Percentiles rank a stretch among this genome's conserved stretches.
phyloP scores from a whole-genome alignment of 1,284 basidiomycete genomes.

The Ustilago bromivora region DNA sequence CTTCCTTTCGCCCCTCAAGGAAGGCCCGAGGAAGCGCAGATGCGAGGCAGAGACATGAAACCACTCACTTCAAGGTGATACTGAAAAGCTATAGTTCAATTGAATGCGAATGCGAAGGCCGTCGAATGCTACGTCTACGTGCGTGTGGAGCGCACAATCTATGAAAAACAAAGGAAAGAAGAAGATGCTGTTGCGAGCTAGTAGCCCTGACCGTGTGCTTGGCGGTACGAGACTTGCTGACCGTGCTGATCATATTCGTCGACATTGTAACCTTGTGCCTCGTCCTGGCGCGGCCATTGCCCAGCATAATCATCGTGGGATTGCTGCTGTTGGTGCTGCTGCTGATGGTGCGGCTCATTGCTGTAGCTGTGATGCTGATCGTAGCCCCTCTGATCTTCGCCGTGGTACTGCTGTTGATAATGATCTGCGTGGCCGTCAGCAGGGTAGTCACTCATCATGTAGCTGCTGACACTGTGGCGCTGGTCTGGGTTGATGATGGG shows the following conservation, averaged over 20 bases:
- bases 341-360: slow-evolving; percentile 7
- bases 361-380: slow-evolving; percentile 9
- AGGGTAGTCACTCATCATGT: slow-evolving; percentile 48
- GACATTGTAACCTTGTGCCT: background rate
- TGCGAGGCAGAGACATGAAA: background rate
- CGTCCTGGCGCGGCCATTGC: slow-evolving; percentile 17
- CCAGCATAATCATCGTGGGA: slow-evolving; percentile 12
- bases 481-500: slow-evolving; percentile 32
- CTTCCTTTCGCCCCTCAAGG: too few species aligned
- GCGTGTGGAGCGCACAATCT: background rate
- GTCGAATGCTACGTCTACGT: slow-evolving; percentile 4
- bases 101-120: slow-evolving; percentile 7
- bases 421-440: background rate
- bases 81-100: slow-evolving; percentile 2
- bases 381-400: slow-evolving; percentile 1
- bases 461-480: slow-evolving; percentile 30
- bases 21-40: too few species aligned
- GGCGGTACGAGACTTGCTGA: slow-evolving; percentile 18
- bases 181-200: background rate
- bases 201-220: slow-evolving; percentile 16
- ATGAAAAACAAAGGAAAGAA: background rate
- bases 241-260: slow-evolving; percentile 9
- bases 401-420: slow-evolving; percentile 16
- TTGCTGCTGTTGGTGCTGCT: background rate
- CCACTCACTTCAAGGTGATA: background rate